Evolutionary conservation across 352 stramenopile species (phyloP), one percentile per base, ranked within the genome.

Genomic region (Globisporangium solare): DNA sequence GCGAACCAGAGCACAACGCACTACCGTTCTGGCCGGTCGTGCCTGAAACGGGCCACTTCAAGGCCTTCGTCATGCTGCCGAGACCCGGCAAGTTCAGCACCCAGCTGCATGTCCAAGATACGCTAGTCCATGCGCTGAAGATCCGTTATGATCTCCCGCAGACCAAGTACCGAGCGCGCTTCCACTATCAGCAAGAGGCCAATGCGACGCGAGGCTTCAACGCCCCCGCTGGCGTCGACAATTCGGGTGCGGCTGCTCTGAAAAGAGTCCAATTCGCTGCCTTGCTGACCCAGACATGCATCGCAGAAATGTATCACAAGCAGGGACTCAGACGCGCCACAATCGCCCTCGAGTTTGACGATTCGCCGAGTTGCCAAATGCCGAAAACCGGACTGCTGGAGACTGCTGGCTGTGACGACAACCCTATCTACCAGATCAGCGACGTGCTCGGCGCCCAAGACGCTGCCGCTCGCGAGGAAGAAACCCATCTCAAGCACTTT

Each of bases 31-130:
- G 76, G 76, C 79, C 79, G 14, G 71, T 86, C 10, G 67, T 71
- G n/a, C 20, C 40, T n/a, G 21, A 56, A 39, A 67, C 63, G n/a
- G 76, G 74, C 24, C 66, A 67, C 24, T 89, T 88, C 63, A 87
- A 88, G 50, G 79, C 73, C 24, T 75, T 88, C 24, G 70, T 83
- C 57, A 59, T 85, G 53, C 73, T 89, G n/a, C 79, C 76, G 5
- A 57, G 41, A 2, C 64, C 73, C 1, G 76, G 76, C 4, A 68
- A 68, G 42, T 78, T 73, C 49, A 55, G 54, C 24, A 59, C 80
- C 48, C 57, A 64, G 14, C 27, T 82, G 32, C 46, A 45, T n/a
- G 31, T 74, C 13, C 27, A 7, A 32, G 47, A 43, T 10, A 35
- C 40, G 8, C 15, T 61, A 10, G 31, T 45, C 14, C 58, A 60